Base-by-base conservation (phyloP, 108 stramenopile genomes). In the Pseudonitzschia multiseries region DNA sequence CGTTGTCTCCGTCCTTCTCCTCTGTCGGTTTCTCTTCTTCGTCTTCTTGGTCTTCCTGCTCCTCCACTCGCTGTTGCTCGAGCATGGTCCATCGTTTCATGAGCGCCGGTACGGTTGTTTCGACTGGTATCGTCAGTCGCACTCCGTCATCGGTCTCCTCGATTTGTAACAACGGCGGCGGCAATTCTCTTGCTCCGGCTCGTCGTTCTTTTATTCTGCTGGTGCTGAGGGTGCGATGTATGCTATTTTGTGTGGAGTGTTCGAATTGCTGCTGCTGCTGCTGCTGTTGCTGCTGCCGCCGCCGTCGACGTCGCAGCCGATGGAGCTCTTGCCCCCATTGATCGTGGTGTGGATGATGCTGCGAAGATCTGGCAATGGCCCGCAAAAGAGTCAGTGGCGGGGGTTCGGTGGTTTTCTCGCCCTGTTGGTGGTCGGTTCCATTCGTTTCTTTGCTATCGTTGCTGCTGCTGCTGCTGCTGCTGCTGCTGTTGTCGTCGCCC, bases 141-240 rank as follows among this genome's bases (percentile, higher is more conserved):
- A 80, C 74, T 21, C 78, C 78, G 61, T 73, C 68, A 24, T 69
- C 61, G 9, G 51, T 63, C 36, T 64, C 57, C 62, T 79, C 78
- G 21, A 79, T 51, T 51, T 73, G 10, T 4, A 73, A 0, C 29
- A 26, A 20, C 36, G 36, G 36, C 6, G 36, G 36, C 36, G 36
- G 36, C 36, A 36, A 6, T 36, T 36, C 36, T 36, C 36, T 6
- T 6, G 4, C 10, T 68, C 67, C 27, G 67, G 26, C 20, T 42
- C 42, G 8, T 29, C 20, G 10, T 20, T 29, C 36, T 72, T 5
- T 18, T 29, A 26, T 20, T 2, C 42, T 18, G 59, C 29, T 40
- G 52, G 28, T 32, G 12, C 22, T 69, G 10, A 50, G 8, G n/a
- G 50, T 24, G 36, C 36, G 4, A 36, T 36, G 4, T 2, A 36